A percentile compares a stretch with the other conserved stretches of the same genome.
Evolutionary conservation across 2,329 filamentous ascomycete species (phyloP).

Genomic region (Fusarium scirpi): DNA sequence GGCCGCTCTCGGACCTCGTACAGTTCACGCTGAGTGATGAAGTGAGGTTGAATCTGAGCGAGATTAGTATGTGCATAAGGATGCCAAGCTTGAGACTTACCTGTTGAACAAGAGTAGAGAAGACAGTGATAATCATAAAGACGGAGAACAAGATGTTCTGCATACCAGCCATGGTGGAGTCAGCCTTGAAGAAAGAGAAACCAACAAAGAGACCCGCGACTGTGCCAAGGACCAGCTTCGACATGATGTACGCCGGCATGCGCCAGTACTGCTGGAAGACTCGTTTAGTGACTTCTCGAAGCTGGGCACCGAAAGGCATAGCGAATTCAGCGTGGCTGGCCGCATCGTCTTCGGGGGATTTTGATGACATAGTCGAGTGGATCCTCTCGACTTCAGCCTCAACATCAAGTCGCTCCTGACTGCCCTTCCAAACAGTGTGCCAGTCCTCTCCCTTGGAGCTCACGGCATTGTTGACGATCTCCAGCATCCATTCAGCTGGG

Average conservation of each 20-base stretch:
- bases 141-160: conserved; percentile 80
- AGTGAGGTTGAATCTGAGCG: conserved; percentile 76
- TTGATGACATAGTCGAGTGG: conserved; percentile 60
- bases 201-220: conserved; percentile 78
- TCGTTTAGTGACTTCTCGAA: conserved; percentile 72
- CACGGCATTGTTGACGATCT: conserved; percentile 58
- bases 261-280: conserved; percentile 89
- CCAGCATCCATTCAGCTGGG: conserved; percentile 81
- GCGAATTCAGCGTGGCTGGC: conserved; percentile 75
- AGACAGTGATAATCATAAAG: conserved; percentile 82
- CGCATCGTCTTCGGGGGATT: conserved; percentile 27
- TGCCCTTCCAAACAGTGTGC: conserved; percentile 73
- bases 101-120: conserved; percentile 76
- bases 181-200: conserved; percentile 73
- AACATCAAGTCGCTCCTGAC: conserved; percentile 63
- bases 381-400: conserved; percentile 73
- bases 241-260: conserved; percentile 81
- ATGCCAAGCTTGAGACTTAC: conserved; percentile 51
- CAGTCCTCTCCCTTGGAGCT: conserved; percentile 66
- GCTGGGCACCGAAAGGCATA: conserved; percentile 75
- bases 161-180: conserved; percentile 73
- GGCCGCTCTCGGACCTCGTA: conserved; percentile 84
- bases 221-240: conserved; percentile 72
- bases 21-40: conserved; percentile 77
- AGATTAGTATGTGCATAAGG: conserved; percentile 35